Percentiles rank a stretch among this genome's conserved stretches.
phyloP scores from a whole-genome alignment of 345 rosid genomes.

The Acer negundo region DNA sequence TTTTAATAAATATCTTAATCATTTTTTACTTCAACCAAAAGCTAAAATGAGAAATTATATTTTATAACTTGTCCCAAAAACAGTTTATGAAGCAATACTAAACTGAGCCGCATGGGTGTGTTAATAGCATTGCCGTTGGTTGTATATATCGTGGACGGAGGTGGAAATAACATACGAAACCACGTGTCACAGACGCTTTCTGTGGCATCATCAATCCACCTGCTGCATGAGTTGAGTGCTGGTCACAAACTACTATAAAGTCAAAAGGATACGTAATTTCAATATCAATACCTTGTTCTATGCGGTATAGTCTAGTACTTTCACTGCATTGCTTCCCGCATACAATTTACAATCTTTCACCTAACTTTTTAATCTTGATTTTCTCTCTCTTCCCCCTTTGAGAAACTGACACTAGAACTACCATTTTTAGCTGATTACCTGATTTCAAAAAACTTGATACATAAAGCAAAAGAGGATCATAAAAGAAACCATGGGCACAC shows the following conservation, averaged over 20 bases:
- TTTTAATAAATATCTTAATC: too few relatives aligned
- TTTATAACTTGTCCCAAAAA: too few relatives aligned
- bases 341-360: background rate
- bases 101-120: too few relatives aligned
- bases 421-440: background rate
- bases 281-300: too few relatives aligned
- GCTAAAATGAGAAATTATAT: too few relatives aligned
- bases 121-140: background rate
- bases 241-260: too few relatives aligned
- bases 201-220: too few relatives aligned
- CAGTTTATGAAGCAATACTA: too few relatives aligned
- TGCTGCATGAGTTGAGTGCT: too few relatives aligned
- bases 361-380: background rate
- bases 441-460: background rate
- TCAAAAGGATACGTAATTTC: too few relatives aligned
- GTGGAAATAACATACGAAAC: background rate
- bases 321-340: background rate
- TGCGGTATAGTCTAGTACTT: background rate
- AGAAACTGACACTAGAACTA: background rate
- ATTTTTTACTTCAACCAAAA: too few relatives aligned
- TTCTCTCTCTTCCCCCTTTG: background rate
- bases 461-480: background rate
- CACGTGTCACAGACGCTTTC: too few relatives aligned
- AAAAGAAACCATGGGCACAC: slow-evolving; percentile 17
- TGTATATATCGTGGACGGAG: background rate